Conservation (phyloP, 2,329 filamentous ascomycete genomes). For the Hypoxylon sp. region DNA sequence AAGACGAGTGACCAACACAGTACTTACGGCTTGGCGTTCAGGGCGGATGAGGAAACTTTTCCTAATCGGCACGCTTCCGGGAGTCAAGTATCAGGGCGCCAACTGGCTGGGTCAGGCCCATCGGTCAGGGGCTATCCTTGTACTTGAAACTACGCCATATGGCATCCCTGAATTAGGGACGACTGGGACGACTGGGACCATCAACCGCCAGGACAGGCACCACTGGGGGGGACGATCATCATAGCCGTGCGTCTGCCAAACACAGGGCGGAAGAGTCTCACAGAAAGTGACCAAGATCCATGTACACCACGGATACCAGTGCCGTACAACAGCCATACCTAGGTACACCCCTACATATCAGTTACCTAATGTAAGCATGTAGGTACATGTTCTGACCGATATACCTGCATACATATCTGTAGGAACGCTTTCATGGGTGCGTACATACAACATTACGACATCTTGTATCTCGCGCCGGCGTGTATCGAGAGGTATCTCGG, state of each 20-base stretch:
- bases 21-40: slow-evolving; percentile 40
- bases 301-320: slow-evolving; percentile 15
- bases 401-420: not conserved
- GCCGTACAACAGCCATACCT: not conserved
- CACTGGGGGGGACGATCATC: slow-evolving; percentile 23
- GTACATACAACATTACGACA: not conserved
- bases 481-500: not conserved
- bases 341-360: not conserved
- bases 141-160: slow-evolving; percentile 39
- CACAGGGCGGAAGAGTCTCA: slow-evolving; percentile 28
- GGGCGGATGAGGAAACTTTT: slow-evolving; percentile 36
- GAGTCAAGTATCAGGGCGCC: slow-evolving; percentile 39
- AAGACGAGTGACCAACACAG: slow-evolving; percentile 34
- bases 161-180: slow-evolving; percentile 30
- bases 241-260: slow-evolving; percentile 25
- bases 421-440: too few relatives aligned
- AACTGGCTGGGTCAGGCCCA: slow-evolving; percentile 40
- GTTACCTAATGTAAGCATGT: not conserved
- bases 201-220: not conserved
- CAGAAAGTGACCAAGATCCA: slow-evolving; percentile 36
- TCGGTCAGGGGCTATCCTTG: slow-evolving; percentile 37
- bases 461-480: not conserved
- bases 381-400: too few relatives aligned
- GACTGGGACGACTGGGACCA: not conserved
- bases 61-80: slow-evolving; percentile 44